Evolutionary conservation across 2,329 filamentous ascomycete species (phyloP).

Genomic region (Epichloe hybrida): DNA sequence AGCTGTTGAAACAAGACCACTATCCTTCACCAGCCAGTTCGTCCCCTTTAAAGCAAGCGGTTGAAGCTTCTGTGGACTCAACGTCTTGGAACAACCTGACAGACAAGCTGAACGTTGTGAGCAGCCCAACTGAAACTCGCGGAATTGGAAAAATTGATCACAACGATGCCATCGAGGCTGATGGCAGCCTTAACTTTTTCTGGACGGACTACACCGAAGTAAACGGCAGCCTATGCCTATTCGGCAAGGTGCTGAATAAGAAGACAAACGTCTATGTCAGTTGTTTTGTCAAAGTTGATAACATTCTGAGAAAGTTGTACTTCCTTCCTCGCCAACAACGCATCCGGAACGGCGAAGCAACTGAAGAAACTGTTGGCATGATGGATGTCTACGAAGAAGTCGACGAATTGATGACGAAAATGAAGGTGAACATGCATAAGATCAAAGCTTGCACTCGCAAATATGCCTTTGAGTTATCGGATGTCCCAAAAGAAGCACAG

Average conservation of each 20-base stretch:
- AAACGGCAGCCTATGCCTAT: conserved; percentile 81
- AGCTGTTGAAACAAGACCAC: conserved; percentile 51
- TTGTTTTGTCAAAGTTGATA: conserved; percentile 92
- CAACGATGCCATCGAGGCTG: conserved; percentile 79
- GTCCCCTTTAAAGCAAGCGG: conserved; percentile 48
- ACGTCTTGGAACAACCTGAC: conserved; percentile 82
- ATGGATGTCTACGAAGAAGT: conserved; percentile 83
- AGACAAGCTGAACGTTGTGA: conserved; percentile 73
- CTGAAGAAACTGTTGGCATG: conserved; percentile 70
- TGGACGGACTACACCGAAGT: conserved; percentile 95
- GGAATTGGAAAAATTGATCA: conserved; percentile 69
- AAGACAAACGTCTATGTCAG: conserved; percentile 67
- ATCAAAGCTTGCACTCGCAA: conserved; percentile 83
- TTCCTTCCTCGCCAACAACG: conserved; percentile 69
- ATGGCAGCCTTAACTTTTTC: conserved; percentile 86
- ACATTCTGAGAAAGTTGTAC: conserved; percentile 81
- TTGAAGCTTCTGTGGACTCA: conserved; percentile 54
- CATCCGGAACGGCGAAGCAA: conserved; percentile 46
- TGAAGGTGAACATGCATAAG: conserved; percentile 81
- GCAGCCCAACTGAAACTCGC: conserved; percentile 52
- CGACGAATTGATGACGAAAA: conserved; percentile 72
- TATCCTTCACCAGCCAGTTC: conserved; percentile 63
- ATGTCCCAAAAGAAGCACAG: conserved; percentile 74
- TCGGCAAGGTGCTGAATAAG: conserved; percentile 92
- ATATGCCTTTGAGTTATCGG: conserved; percentile 86